A percentile compares a stretch with the other conserved stretches of the same genome.
phyloP scores from a whole-genome alignment of 2,329 filamentous ascomycete genomes.

The Elsinoe arachidis region DNA sequence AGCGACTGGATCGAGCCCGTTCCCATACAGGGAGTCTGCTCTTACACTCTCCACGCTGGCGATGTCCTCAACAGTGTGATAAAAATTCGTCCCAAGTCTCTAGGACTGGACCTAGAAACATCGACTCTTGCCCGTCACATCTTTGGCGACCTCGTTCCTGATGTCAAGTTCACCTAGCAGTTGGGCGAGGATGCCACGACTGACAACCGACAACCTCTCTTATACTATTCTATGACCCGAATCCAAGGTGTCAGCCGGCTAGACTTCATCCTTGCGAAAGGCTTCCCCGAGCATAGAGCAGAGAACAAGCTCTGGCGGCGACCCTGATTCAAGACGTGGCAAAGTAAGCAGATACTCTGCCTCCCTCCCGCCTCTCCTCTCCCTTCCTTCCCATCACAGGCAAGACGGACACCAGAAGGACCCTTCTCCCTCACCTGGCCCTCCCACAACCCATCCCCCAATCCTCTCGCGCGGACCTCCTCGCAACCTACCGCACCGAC shows the following conservation, averaged over 20 bases:
- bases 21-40: slow-evolving; percentile 6
- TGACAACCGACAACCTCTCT: not conserved
- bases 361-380: too few relatives aligned
- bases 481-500: not conserved
- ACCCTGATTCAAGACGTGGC: not conserved
- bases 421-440: not conserved
- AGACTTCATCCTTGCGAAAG: slow-evolving; percentile 8
- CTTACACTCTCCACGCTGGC: slow-evolving; percentile 8
- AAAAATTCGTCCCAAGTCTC: slow-evolving; percentile 3
- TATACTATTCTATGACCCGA: not conserved
- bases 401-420: not conserved
- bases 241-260: slow-evolving; percentile 5
- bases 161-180: not conserved
- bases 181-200: too few relatives aligned
- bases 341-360: not conserved
- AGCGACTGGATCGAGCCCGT: not conserved
- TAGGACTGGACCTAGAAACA: not conserved
- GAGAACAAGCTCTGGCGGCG: not conserved
- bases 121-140: not conserved
- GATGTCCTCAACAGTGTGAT: not conserved
- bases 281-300: not conserved
- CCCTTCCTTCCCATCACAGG: too few relatives aligned
- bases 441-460: too few relatives aligned
- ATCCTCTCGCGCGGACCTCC: not conserved
- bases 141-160: slow-evolving; percentile 3